Percentiles rank a stretch among this genome's conserved stretches.
These are phyloP conservation scores for Ziziphus jujuba DNA, from an alignment of 306 rosid genomes.

Conservation along the genomic window DNA sequence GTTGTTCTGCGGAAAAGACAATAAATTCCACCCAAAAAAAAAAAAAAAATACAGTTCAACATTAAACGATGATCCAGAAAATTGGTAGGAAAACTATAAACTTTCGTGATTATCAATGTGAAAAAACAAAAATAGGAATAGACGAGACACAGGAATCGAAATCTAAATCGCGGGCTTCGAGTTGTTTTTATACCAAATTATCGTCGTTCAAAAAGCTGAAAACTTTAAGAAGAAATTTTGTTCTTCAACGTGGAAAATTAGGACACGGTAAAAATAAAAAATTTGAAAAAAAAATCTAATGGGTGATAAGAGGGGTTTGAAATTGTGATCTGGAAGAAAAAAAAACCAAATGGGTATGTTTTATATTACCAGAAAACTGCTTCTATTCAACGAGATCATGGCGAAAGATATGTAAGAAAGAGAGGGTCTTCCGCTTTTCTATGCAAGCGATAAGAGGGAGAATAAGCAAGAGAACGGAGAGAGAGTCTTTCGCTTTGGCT, in stretches of 20 bases:
- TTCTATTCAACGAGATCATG: constrained; percentile 53
- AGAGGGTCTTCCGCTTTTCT: constrained; percentile 37
- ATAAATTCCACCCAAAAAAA: neutral
- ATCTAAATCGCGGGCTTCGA: constrained; percentile 7
- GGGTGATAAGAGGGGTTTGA: constrained; percentile 8
- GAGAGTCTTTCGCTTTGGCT: constrained; percentile 4
- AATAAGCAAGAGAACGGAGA: neutral
- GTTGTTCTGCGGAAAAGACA: constrained; percentile 39
- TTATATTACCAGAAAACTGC: constrained; percentile 53
- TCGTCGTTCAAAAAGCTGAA: constrained; percentile 1
- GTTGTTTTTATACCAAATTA: constrained; percentile 1
- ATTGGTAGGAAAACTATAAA: neutral
- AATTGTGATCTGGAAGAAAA: constrained; percentile 18
- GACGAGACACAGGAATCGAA: constrained; percentile 16
- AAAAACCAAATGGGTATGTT: constrained; percentile 25
- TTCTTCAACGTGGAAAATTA: constrained; percentile 23
- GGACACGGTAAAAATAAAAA: constrained; percentile 12
- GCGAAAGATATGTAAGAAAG: constrained; percentile 34
- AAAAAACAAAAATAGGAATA: neutral
- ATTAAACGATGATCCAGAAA: constrained; percentile 5
- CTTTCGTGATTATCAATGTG: neutral
- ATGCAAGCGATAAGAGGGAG: neutral
- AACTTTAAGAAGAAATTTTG: constrained; percentile 1
- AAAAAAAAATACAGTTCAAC: constrained; percentile 2
- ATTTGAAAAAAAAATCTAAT: no score